Evolutionary conservation across 2,329 filamentous ascomycete species (phyloP).

Genomic region (Sporothrix sp.): DNA sequence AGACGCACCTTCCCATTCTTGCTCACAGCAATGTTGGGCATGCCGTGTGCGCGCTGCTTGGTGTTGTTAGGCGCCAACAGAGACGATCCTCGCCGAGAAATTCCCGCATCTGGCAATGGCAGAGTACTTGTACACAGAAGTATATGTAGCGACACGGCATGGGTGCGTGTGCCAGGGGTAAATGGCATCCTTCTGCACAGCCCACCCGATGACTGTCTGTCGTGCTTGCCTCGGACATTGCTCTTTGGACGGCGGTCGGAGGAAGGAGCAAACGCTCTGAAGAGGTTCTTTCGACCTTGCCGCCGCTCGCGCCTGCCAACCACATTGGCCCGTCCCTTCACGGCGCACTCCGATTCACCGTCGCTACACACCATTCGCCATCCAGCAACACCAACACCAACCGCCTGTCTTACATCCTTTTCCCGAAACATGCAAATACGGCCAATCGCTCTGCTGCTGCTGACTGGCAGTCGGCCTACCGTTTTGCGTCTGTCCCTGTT

Average conservation of each 20-base stretch:
- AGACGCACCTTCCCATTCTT: background rate
- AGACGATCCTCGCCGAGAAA: background rate
- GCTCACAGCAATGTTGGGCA: background rate
- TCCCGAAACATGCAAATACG: background rate
- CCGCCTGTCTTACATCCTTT: conserved; percentile 4
- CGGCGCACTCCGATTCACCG: background rate
- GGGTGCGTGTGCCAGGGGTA: background rate
- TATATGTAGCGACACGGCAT: background rate
- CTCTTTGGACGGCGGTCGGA: no score
- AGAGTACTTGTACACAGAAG: background rate
- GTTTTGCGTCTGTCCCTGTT: no score
- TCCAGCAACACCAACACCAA: background rate
- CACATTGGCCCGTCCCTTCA: background rate
- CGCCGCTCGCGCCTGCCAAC: no score
- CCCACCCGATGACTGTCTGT: no score
- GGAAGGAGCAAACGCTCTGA: no score
- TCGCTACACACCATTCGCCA: no score
- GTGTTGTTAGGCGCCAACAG: background rate
- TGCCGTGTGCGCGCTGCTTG: background rate
- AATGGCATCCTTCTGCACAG: no score
- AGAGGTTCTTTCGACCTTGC: no score
- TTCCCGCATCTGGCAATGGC: conserved; percentile 1
- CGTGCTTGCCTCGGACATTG: no score
- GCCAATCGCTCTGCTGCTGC: no score
- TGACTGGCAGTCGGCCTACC: no score